Evolutionary conservation across 2,329 filamentous ascomycete species (phyloP), one percentile per base, ranked within the genome.

Genomic region (Albifimbria verrucaria): DNA sequence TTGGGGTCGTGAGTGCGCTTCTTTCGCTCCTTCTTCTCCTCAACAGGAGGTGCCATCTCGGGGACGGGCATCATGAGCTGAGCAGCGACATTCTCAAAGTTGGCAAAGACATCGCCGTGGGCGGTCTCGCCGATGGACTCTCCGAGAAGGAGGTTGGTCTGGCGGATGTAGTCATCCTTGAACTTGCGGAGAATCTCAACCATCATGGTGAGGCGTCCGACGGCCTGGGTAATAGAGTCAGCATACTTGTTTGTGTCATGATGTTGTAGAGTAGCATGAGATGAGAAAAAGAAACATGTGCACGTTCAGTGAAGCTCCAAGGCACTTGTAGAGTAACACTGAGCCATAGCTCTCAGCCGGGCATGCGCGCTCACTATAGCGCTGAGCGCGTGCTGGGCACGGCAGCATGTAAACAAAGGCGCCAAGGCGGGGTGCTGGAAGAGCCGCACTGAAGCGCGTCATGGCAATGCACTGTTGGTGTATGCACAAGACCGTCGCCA

Each of bases 1-100:
- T 96, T 96, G 61, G 92, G 92, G 70, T 97, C 93, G 66, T 89
- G 86, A 42, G 85, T 86, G 56, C 87, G 84, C 79, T 92, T 92
- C 81, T 94, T 93, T 72, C 89, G 87, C 80, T 94, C 92, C 81
- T 92, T 92, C 81, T 91, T 89, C 70, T 86, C 84, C 65, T 85
- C 82, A 10, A 77, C 80, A 1, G 72, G 74, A 22, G 79, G 78
- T 12, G 70, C 72, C 25, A 68, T 61, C 50, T 72, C 62, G 42
- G 69, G 60, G 49, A 70, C 58, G 20, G 75, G 67, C 49, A 73
- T 69, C n/a, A 77, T 72, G 49, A 78, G 68, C 60, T 73, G 71
- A 52, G 74, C 72, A 67, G 72, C 76, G 58, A 67, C 71, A 77
- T 71, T 75, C 54, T 85, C 80, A 52, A 84, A 76, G 53, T 79